Conservation (phyloP, 805 yeast species). For the Schizosaccharomyces octosporus region DNA sequence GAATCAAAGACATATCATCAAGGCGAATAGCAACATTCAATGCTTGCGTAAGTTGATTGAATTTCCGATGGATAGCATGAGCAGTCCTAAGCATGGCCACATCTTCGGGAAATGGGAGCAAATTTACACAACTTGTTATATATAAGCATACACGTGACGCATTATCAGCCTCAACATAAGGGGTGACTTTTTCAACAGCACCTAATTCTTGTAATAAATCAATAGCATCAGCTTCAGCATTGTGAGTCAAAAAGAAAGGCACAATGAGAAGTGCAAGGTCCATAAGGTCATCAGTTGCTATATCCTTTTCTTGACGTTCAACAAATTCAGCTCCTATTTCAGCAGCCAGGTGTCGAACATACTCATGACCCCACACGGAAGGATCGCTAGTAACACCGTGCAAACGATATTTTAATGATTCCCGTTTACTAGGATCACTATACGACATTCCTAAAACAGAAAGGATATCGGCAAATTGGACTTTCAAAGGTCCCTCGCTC, state of each 20-base stretch:
- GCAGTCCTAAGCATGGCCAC: conserved; percentile 68
- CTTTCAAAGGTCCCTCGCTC: conserved; percentile 21
- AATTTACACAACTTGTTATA: conserved; percentile 88
- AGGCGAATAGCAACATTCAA: conserved; percentile 68
- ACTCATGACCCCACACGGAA: conserved; percentile 94
- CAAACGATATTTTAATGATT: conserved; percentile 58
- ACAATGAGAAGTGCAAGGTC: conserved; percentile 52
- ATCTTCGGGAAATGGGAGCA: conserved; percentile 88
- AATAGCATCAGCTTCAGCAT: conserved; percentile 96
- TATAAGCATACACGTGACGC: conserved; percentile 77
- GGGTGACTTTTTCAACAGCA: conserved; percentile 54
- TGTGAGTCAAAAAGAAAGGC: conserved; percentile 75
- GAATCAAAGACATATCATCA: conserved; percentile 56
- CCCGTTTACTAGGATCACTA: conserved; percentile 55
- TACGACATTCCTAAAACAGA: conserved; percentile 91
- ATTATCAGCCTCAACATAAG: conserved; percentile 63
- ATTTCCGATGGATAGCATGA: conserved; percentile 53
- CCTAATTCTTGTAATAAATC: conserved; percentile 80
- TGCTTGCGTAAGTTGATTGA: conserved; percentile 70
- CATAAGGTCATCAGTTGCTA: conserved; percentile 19
- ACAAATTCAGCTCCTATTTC: conserved; percentile 73
- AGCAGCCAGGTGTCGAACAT: conserved; percentile 79
- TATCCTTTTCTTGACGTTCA: conserved; percentile 10
- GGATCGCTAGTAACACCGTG: conserved; percentile 30
- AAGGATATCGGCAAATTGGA: conserved; percentile 58